Evolutionary conservation across 345 rosid genomes (phyloP), one percentile per base, ranked within the genome.

Genomic region (Aethionema arabicum): DNA sequence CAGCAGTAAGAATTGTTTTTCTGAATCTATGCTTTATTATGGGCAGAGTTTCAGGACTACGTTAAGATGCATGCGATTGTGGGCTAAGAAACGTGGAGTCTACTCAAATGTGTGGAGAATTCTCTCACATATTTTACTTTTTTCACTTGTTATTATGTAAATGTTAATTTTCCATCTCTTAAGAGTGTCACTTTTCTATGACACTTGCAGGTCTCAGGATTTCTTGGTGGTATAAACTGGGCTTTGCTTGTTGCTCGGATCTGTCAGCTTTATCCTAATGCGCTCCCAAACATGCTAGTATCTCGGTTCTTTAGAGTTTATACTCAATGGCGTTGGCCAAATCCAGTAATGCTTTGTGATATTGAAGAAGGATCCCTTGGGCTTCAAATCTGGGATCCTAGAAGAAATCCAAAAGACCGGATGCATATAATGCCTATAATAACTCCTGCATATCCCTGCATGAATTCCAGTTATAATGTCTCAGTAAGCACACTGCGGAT

Each of bases 161-260:
- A 63, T 51, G 31, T 64, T 63, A n/a, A n/a, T n/a, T n/a, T n/a
- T n/a, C n/a, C n/a, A n/a, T n/a, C n/a, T 42, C 67, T 48, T 14
- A 9, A 30, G 27, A n/a, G n/a, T n/a, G 29, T 14, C 35, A 59
- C 8, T 55, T 47, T 35, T 35, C 37, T n/a, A n/a, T n/a, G 38
- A 27, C 42, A 46, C 76, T 21, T 56, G 58, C n/a, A 93, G 99
- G 99, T 93, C 77, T 43, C 96, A 29, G 97, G 97, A 49, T 93
- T 93, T 84, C 97, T 93, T 66, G 99, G 99, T 67, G 99, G 99
- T 71, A 83, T 93, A 72, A 93, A 93, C 43, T 90, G 95, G 97
- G 97, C 97, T 27, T 75, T 93, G 81, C 99, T 93, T 72, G 99
- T 90, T 56, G 99, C 97, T 71, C 92, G 99, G 57, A 93, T 93